Base-by-base conservation (phyloP, 257 asterid genomes). In the Paulownia fortunei region DNA sequence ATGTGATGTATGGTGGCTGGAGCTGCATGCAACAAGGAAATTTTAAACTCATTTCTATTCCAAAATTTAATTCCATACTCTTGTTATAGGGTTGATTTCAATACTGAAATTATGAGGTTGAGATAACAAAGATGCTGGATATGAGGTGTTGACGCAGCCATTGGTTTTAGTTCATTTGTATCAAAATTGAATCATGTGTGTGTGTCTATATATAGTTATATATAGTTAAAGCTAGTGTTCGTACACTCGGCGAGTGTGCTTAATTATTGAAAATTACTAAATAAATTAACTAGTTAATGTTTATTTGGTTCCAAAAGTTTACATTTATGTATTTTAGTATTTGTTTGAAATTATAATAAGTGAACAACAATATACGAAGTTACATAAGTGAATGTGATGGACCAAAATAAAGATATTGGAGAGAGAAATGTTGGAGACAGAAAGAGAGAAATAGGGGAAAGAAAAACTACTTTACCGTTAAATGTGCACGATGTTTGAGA, bases 231-330 rank as follows among this genome's bases (percentile, higher is more conserved):
- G n/a, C n/a, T n/a, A n/a, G n/a, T n/a, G n/a, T n/a, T n/a, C n/a
- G n/a, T n/a, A n/a, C 34, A 66, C 56, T 66, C n/a, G 39, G n/a
- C 5, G n/a, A 24, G 21, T 65, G 54, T 68, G 74, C 23, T 46
- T 46, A 68, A 27, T 15, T 49, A 13, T 24, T 24, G 9, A 13
- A 44, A 27, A 47, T 32, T 12, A 15, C 16, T 39, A 2, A 2
- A 30, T 30, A 30, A 30, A 30, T 1, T 1, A 30, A 30, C 2
- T 30, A 1, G 36, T 30, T 30, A 30, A 30, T 30, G 4, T 4
- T 30, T 41, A 11, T 56, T 42, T 68, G 9, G 41, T 19, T 0
- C 37, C 16, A 6, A 3, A 44, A 10, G 13, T 44, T 19, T 3
- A 6, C 4, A 23, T n/a, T 36, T 41, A 23, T 16, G 8, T 32